Evolutionary conservation across 2,329 filamentous ascomycete species (phyloP).

Genomic region (Botrytis medusae): DNA sequence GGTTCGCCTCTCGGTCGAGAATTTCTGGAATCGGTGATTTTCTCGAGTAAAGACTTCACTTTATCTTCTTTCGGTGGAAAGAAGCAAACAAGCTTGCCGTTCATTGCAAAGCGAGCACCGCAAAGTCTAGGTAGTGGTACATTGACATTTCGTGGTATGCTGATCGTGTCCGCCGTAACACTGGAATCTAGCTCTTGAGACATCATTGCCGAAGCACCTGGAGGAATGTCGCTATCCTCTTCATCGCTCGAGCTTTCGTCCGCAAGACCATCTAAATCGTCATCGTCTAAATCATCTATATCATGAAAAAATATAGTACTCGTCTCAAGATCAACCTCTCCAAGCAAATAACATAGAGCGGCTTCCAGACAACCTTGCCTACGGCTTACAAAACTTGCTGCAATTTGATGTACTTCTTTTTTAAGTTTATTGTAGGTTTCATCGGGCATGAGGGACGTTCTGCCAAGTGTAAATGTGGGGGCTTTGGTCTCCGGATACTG

Average conservation of each 20-base stretch:
- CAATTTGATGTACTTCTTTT: constrained; percentile 57
- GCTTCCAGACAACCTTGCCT: constrained; percentile 63
- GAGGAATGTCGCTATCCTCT: constrained; percentile 56
- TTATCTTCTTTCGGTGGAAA: constrained; percentile 66
- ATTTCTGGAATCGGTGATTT: constrained; percentile 48
- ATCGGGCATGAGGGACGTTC: constrained; percentile 61
- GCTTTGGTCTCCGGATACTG: constrained; percentile 58
- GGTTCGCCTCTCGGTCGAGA: constrained; percentile 49
- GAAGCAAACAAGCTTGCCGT: constrained; percentile 65
- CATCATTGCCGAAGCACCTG: constrained; percentile 51
- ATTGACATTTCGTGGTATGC: constrained; percentile 50
- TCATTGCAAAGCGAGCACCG: constrained; percentile 60
- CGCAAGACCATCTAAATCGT: constrained; percentile 53
- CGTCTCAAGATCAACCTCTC: constrained; percentile 59
- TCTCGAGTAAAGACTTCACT: constrained; percentile 50
- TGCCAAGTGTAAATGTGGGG: constrained; percentile 61
- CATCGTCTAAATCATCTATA: constrained; percentile 59
- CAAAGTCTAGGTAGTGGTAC: constrained; percentile 59
- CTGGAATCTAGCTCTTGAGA: constrained; percentile 60
- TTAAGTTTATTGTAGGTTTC: constrained; percentile 54
- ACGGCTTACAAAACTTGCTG: constrained; percentile 54
- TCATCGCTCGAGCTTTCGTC: constrained; percentile 85
- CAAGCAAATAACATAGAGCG: constrained; percentile 61
- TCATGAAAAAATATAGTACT: constrained; percentile 62
- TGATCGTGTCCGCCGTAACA: constrained; percentile 52